These are phyloP conservation scores for Cyberlindnera americana DNA, from an alignment of 805 yeast species.

Conservation along the genomic window DNA sequence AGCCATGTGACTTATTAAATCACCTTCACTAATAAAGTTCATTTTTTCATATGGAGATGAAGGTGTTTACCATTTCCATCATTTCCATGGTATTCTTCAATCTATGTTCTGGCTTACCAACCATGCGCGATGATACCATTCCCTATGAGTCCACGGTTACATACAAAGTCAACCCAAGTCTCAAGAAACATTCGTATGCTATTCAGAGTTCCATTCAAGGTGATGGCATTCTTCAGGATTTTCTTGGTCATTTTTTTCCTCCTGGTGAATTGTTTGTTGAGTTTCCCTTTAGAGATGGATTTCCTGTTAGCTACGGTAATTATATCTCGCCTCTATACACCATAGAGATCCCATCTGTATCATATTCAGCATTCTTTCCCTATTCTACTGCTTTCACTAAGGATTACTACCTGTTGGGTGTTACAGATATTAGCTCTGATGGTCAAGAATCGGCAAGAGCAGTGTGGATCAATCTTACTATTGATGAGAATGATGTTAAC, in stretches of 20 bases:
- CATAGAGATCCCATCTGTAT: conserved; percentile 14
- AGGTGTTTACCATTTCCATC: too few species aligned
- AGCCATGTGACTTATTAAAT: too few species aligned
- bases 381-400: conserved; percentile 4
- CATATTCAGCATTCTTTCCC: conserved; percentile 18
- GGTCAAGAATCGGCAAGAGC: conserved; percentile 12
- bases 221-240: conserved; percentile 8
- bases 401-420: conserved; percentile 11
- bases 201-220: too few species aligned
- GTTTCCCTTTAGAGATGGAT: conserved; percentile 11
- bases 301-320: conserved; percentile 17
- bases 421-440: conserved; percentile 18
- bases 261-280: conserved; percentile 16
- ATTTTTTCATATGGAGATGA: too few species aligned
- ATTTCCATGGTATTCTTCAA: too few species aligned
- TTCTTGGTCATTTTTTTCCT: conserved; percentile 18
- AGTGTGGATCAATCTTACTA: conserved; percentile 20
- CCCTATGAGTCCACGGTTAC: too few species aligned
- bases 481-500: conserved; percentile 8
- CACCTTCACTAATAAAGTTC: too few species aligned
- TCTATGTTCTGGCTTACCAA: too few species aligned
- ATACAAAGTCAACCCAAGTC: too few species aligned
- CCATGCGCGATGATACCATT: too few species aligned
- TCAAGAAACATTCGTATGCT: too few species aligned
- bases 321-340: conserved; percentile 20